Evolutionary conservation across 352 stramenopile genomes (phyloP).

Genomic region (Pythium biforme): DNA sequence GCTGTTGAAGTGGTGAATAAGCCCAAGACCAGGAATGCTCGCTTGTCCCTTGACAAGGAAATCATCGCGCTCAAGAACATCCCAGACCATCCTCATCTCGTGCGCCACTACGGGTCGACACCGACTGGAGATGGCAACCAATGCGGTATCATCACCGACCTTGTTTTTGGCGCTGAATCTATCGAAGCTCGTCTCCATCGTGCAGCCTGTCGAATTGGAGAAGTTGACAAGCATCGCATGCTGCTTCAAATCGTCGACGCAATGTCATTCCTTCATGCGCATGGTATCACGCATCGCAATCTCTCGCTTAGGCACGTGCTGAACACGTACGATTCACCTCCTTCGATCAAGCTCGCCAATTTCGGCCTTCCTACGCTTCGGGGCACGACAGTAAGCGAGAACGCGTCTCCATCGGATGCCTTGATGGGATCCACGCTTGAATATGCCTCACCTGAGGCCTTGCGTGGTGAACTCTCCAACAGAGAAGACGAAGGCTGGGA

Average conservation of each 20-base stretch:
- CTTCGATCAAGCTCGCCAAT: slow-evolving; percentile 4
- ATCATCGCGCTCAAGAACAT: background rate
- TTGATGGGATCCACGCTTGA: slow-evolving; percentile 1
- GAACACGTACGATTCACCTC: background rate
- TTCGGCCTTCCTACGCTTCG: slow-evolving; percentile 8
- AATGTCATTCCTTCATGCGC: background rate
- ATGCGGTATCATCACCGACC: background rate
- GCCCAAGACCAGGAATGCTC: background rate
- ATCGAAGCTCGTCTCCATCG: slow-evolving; percentile 1
- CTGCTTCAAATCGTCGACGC: slow-evolving; percentile 6
- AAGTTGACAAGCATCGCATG: slow-evolving; percentile 3
- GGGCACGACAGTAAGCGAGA: background rate
- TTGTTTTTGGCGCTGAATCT: background rate
- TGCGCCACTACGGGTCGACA: background rate
- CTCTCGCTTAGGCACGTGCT: slow-evolving; percentile 1
- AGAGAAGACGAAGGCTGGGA: background rate
- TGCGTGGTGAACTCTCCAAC: background rate
- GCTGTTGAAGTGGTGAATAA: slow-evolving; percentile 2
- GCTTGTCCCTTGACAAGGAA: background rate
- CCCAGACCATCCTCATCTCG: slow-evolving; percentile 2
- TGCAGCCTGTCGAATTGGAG: background rate
- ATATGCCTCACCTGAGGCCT: slow-evolving; percentile 5
- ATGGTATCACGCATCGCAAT: slow-evolving; percentile 5
- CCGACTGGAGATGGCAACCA: background rate
- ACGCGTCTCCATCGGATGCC: background rate